Percentiles rank a stretch among this genome's conserved stretches.
Conservation (phyloP, 306 rosid genomes). For the Dicorynia guianensis region DNA sequence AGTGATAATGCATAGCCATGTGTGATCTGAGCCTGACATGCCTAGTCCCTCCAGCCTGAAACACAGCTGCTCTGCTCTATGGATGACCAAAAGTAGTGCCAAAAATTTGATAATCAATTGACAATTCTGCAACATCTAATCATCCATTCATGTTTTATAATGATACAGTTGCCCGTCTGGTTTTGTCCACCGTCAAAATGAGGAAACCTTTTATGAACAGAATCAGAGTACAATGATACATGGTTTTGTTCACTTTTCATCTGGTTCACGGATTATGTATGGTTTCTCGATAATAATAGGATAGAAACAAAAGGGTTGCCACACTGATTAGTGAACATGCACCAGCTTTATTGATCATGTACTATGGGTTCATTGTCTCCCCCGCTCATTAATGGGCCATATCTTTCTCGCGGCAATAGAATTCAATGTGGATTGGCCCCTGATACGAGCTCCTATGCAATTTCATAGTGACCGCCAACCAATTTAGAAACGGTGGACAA, state of each 20-base stretch:
- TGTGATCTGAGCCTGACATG: constrained; percentile 39
- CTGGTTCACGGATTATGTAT: neutral
- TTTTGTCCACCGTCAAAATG: constrained; percentile 56
- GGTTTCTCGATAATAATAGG: constrained; percentile 9
- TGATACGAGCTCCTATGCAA: neutral
- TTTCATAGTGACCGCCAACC: neutral
- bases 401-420: constrained; percentile 36
- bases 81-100: constrained; percentile 22
- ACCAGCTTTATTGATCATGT: constrained; percentile 24
- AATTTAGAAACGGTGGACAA: constrained; percentile 35
- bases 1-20: constrained; percentile 47
- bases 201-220: constrained; percentile 20
- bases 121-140: constrained; percentile 36
- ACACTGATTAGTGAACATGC: constrained; percentile 24
- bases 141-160: constrained; percentile 26
- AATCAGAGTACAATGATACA: neutral
- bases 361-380: constrained; percentile 40
- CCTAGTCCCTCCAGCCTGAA: constrained; percentile 27
- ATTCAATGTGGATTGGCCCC: constrained; percentile 44
- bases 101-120: constrained; percentile 37
- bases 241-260: constrained; percentile 24
- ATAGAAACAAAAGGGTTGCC: constrained; percentile 23
- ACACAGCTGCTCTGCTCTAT: constrained; percentile 33
- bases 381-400: constrained; percentile 32
- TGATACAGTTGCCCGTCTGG: constrained; percentile 33